Percentiles rank a stretch among this genome's conserved stretches.
Conservation (phyloP, 2,329 filamentous ascomycete species). For the Hypomyces perniciosus region DNA sequence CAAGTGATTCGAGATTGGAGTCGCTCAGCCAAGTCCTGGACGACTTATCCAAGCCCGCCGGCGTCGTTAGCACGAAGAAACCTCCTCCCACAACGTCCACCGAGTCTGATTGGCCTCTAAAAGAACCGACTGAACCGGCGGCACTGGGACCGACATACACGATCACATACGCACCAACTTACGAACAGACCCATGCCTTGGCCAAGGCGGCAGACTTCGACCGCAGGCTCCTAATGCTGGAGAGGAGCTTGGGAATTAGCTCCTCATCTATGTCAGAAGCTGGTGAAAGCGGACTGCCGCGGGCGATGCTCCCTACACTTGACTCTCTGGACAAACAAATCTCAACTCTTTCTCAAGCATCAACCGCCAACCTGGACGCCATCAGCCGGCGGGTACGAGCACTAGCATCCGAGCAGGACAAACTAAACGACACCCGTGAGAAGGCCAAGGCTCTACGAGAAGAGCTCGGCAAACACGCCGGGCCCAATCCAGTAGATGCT, state of each 20-base stretch:
- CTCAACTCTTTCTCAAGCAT: conserved; percentile 65
- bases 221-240: conserved; percentile 68
- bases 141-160: conserved; percentile 49
- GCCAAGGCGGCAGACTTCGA: conserved; percentile 86
- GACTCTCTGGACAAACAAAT: conserved; percentile 77
- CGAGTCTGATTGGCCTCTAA: conserved; percentile 16
- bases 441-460: conserved; percentile 58
- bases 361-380: conserved; percentile 65
- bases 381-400: conserved; percentile 64
- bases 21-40: conserved; percentile 69
- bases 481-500: conserved; percentile 40
- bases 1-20: conserved; percentile 38
- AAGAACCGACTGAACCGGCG: not conserved
- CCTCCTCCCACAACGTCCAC: conserved; percentile 12
- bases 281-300: conserved; percentile 49
- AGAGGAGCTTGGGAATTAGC: conserved; percentile 74
- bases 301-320: conserved; percentile 76
- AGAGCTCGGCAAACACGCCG: conserved; percentile 43
- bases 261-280: conserved; percentile 60
- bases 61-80: conserved; percentile 12
- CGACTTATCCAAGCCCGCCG: conserved; percentile 44
- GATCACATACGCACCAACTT: conserved; percentile 57
- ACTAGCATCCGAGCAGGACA: conserved; percentile 67
- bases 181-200: conserved; percentile 64
- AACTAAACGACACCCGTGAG: conserved; percentile 58